Evolutionary conservation across 495 filamentous ascomycete species (phyloP).

Genomic region (Podospora sp.): DNA sequence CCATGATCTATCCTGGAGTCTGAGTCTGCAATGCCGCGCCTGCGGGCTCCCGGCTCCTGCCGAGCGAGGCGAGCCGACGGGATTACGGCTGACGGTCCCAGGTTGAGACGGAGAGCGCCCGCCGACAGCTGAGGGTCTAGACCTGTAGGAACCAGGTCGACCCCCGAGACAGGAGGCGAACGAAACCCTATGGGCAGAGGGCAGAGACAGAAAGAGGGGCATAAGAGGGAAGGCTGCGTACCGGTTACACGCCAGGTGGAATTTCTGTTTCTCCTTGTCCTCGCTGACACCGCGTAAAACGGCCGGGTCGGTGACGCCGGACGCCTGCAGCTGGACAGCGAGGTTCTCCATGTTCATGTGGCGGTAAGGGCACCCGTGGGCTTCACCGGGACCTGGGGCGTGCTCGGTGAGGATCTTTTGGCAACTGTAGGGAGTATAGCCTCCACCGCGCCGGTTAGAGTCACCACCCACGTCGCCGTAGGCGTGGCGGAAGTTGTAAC

Average conservation of each 20-base stretch:
- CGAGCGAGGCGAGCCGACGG: neutral
- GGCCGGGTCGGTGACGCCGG: constrained; percentile 75
- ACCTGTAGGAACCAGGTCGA: neutral
- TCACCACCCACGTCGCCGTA: constrained; percentile 98
- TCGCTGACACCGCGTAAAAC: constrained; percentile 80
- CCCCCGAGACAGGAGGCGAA: neutral
- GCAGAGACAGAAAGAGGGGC: constrained; percentile 10
- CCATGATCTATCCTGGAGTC: neutral
- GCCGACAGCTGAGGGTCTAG: constrained; percentile 12
- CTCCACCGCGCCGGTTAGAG: constrained; percentile 76
- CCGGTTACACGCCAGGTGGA: constrained; percentile 94
- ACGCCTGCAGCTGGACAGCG: constrained; percentile 66
- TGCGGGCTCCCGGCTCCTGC: neutral
- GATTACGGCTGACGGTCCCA: neutral
- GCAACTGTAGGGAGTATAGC: constrained; percentile 88
- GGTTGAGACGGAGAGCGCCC: constrained; percentile 1
- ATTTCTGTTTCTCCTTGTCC: constrained; percentile 86
- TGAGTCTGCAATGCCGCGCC: neutral
- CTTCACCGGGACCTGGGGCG: constrained; percentile 78
- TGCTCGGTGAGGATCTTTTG: constrained; percentile 91
- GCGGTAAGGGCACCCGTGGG: constrained; percentile 93
- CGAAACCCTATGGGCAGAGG: neutral
- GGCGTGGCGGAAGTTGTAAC: constrained; percentile 90
- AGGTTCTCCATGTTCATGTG: constrained; percentile 90
- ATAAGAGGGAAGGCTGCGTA: constrained; percentile 28